Conservation (phyloP, 345 rosid genomes). For the Physaria fendleri region DNA sequence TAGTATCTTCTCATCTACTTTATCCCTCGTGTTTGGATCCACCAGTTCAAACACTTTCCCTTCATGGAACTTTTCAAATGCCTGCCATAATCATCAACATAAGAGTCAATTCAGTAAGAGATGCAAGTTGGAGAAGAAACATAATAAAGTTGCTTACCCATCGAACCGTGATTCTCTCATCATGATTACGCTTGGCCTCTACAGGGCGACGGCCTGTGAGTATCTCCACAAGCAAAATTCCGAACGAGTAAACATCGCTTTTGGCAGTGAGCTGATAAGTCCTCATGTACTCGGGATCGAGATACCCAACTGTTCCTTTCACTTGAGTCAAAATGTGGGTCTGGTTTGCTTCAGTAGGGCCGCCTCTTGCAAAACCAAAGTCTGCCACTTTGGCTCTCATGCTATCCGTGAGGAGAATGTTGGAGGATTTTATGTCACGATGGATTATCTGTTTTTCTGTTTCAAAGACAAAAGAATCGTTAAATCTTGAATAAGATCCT, state of each 20-base stretch:
- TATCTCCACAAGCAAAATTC: slow-evolving; percentile 81
- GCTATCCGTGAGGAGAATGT: slow-evolving; percentile 82
- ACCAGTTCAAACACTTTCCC: slow-evolving; percentile 47
- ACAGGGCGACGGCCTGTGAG: slow-evolving; percentile 89
- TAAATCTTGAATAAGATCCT: not conserved
- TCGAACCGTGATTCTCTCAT: slow-evolving; percentile 72
- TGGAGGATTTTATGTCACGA: slow-evolving; percentile 91
- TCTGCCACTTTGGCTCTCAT: slow-evolving; percentile 97
- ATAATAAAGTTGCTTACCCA: slow-evolving; percentile 58
- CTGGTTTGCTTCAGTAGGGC: slow-evolving; percentile 50
- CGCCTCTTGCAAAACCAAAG: slow-evolving; percentile 92
- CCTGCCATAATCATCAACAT: slow-evolving; percentile 35
- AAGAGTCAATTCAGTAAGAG: not conserved
- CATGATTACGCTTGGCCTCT: slow-evolving; percentile 47
- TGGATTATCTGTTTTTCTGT: slow-evolving; percentile 90
- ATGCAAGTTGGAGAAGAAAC: slow-evolving; percentile 7
- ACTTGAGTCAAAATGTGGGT: slow-evolving; percentile 84
- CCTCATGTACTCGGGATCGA: slow-evolving; percentile 96
- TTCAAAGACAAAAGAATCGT: slow-evolving; percentile 2
- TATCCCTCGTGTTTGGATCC: slow-evolving; percentile 61
- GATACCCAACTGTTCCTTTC: slow-evolving; percentile 94
- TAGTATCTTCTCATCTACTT: slow-evolving; percentile 40
- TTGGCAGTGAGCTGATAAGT: slow-evolving; percentile 83
- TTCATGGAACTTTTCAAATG: slow-evolving; percentile 57
- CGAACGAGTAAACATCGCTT: slow-evolving; percentile 93